These are phyloP conservation scores for Ilex paraguariensis DNA, from an alignment of 305 asterid genomes.

Conservation along the genomic window DNA sequence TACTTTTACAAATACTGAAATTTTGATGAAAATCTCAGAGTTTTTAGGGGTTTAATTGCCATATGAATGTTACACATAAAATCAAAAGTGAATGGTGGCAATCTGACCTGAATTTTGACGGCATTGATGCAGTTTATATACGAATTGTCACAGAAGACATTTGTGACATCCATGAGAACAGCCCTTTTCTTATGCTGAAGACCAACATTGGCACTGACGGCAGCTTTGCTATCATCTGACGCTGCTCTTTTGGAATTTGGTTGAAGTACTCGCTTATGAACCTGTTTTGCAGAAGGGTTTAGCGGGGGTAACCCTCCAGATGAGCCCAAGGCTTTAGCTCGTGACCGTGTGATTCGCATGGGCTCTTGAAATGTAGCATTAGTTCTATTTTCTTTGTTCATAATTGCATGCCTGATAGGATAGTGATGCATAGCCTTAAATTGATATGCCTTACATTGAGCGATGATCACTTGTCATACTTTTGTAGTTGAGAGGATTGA, in stretches of 20 bases:
- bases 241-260: slow-evolving; percentile 57
- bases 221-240: slow-evolving; percentile 29
- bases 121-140: slow-evolving; percentile 38
- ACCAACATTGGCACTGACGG: slow-evolving; percentile 26
- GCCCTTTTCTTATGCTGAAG: slow-evolving; percentile 58
- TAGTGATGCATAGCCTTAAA: slow-evolving; percentile 21
- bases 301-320: slow-evolving; percentile 67
- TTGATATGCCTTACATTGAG: slow-evolving; percentile 27
- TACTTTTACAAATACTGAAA: no score
- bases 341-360: slow-evolving; percentile 67
- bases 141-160: slow-evolving; percentile 43
- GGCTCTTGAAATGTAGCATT: slow-evolving; percentile 34
- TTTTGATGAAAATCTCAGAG: no score
- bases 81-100: slow-evolving; percentile 7
- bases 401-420: slow-evolving; percentile 39
- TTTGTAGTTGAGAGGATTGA: no score
- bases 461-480: no score
- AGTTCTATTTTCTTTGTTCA: slow-evolving; percentile 54
- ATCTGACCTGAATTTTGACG: slow-evolving; percentile 43
- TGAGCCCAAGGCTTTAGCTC: slow-evolving; percentile 57
- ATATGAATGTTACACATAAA: slow-evolving; percentile 3
- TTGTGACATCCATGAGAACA: slow-evolving; percentile 78
- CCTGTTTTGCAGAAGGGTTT: slow-evolving; percentile 49
- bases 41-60: background rate
- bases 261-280: slow-evolving; percentile 32